Evolutionary conservation across 2,329 filamentous ascomycete species (phyloP), one percentile per base, ranked within the genome.

Genomic region (Claviceps paspali): DNA sequence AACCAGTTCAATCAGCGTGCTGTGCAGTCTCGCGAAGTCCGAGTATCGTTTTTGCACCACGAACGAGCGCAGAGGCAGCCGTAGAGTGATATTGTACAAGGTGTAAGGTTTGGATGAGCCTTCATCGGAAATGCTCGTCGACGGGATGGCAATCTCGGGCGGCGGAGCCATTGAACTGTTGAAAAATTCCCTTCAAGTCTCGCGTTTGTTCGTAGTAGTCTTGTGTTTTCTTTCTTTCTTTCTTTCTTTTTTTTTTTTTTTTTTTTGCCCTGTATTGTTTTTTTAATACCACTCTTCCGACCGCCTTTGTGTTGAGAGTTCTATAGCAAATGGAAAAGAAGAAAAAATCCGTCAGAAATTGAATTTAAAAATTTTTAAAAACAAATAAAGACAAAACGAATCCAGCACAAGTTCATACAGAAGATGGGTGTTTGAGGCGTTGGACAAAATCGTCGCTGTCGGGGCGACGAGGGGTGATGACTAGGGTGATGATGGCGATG

Each of bases 31-130:
- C 38, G 65, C 63, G 52, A 91, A 91, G 53, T 91, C 83, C 37
- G 78, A 84, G 64, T 88, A 92, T 49, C 83, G 80, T 59, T 87
- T 88, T 50, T 78, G 75, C 5, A 86, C 67, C 45, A 81, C 78
- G 49, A 79, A 82, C 4, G 80, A 81, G 33, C 80, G 76, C 11
- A 88, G 69, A 0, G 83, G 82, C 1, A 86, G 75, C 35, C 81
- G 76, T 41, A 91, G 67, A 17, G 75, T 77, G 56, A 87, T 79
- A 55, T 83, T 82, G 64, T 87, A 88, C 45, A 79, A 69, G 0
- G 82, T 87, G 56, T 76, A 85, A 0, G 78, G 68, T 50, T 84
- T 83, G 44, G 67, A 63, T 5, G 55, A 50, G 43, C 51, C 54
- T 44, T 65, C 64, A 41, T 67, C 61, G 36, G 68, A 65, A 40